These are phyloP conservation scores for Phytophthora tubulina DNA, from an alignment of 352 stramenopile genomes.

Conservation along the genomic window DNA sequence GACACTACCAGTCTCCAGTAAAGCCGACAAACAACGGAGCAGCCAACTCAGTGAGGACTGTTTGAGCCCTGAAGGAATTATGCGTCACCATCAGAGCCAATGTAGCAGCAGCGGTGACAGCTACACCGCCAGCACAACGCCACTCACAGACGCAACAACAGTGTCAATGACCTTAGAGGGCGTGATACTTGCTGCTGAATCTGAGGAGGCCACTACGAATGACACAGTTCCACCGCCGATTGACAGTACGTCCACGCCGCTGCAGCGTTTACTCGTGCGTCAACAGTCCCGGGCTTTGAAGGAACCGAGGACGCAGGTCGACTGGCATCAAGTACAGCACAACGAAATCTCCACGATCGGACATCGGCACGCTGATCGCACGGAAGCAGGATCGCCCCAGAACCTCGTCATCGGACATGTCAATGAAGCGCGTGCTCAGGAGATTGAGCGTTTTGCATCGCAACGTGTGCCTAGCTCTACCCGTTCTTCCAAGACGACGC, in stretches of 20 bases:
- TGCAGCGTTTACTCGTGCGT: constrained; percentile 7
- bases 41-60: not conserved
- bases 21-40: not conserved
- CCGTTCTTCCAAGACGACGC: constrained; percentile 4
- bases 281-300: not conserved
- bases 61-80: not conserved
- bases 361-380: not conserved
- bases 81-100: not conserved
- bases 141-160: not conserved
- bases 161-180: not conserved
- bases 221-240: not conserved
- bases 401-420: constrained; percentile 11
- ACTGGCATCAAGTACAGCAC: not conserved
- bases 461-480: not conserved
- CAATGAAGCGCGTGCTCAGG: constrained; percentile 8
- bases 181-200: not conserved
- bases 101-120: not conserved
- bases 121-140: constrained; percentile 4
- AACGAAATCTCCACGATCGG: not conserved
- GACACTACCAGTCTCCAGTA: not conserved
- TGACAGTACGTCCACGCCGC: not conserved
- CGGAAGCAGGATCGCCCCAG: not conserved
- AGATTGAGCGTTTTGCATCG: constrained; percentile 14
- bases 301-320: not conserved
- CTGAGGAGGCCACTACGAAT: not conserved